Conservation (phyloP, 148 eudicot species). For the Chenopodium suecicum region DNA sequence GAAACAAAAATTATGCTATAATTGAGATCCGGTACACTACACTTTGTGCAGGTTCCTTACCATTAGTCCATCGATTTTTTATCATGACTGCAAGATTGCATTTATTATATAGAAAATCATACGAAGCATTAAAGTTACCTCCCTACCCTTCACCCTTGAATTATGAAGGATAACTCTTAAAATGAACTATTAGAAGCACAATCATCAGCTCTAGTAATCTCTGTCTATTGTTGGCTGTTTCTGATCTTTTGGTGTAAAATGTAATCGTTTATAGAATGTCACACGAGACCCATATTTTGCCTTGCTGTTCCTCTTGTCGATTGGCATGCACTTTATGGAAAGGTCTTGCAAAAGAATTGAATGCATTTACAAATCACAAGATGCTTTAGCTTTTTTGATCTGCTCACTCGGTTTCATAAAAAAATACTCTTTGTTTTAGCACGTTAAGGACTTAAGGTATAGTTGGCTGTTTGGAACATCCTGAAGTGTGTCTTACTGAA, state of each 20-base stretch:
- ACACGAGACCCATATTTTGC: not conserved
- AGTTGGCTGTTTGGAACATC: not conserved
- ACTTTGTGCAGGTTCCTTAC: not conserved
- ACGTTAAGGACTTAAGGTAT: not conserved
- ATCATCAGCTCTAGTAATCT: not conserved
- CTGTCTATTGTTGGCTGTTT: not conserved
- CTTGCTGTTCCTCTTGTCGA: not conserved
- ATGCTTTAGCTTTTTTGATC: not conserved
- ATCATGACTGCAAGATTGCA: not conserved
- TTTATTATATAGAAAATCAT: not conserved
- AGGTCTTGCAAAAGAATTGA: not conserved
- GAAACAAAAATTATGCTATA: not conserved
- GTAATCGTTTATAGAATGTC: not conserved
- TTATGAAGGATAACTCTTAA: not conserved
- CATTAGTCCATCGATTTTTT: not conserved
- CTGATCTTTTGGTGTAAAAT: not conserved
- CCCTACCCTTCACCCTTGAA: not conserved
- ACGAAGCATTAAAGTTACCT: not conserved
- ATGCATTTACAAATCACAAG: not conserved
- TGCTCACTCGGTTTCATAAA: not conserved
- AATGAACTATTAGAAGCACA: not conserved
- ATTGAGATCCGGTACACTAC: not conserved
- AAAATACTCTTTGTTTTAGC: not conserved
- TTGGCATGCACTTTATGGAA: not conserved
- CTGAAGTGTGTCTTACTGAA: not conserved